phyloP scores from a whole-genome alignment of 305 asterid species.

The Ilex paraguariensis region DNA sequence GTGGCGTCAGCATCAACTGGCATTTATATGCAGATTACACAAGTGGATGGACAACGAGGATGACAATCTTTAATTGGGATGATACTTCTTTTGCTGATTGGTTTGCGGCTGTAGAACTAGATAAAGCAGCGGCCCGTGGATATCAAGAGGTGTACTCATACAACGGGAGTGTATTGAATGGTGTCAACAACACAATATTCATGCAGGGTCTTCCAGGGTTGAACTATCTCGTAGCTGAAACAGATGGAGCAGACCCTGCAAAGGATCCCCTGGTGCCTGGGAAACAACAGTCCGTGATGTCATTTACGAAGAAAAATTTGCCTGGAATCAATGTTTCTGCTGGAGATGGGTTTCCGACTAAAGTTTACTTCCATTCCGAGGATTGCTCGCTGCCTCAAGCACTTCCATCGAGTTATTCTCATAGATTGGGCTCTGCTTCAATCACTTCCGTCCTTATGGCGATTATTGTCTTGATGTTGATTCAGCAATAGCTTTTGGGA shows the following conservation, averaged over 20 bases:
- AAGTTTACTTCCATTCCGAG: constrained; percentile 83
- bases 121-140: too few relatives aligned
- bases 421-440: constrained; percentile 26
- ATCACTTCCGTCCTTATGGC: constrained; percentile 19
- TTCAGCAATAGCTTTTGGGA: constrained; percentile 38
- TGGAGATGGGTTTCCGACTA: constrained; percentile 88
- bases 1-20: too few relatives aligned
- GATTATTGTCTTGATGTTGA: constrained; percentile 23
- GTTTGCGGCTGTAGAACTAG: too few relatives aligned
- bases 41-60: too few relatives aligned
- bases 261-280: constrained; percentile 72
- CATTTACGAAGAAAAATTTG: constrained; percentile 70
- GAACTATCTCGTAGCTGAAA: constrained; percentile 78
- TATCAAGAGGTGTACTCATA: constrained; percentile 76
- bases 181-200: constrained; percentile 59
- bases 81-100: constrained; percentile 61
- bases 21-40: too few relatives aligned
- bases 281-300: constrained; percentile 87
- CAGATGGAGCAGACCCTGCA: constrained; percentile 43
- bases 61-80: too few relatives aligned
- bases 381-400: constrained; percentile 64
- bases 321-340: constrained; percentile 51
- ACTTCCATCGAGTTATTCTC: constrained; percentile 46
- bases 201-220: constrained; percentile 77
- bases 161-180: constrained; percentile 54